Evolutionary conservation across 225 moss, liverwort and hornwort species (phyloP), one percentile per base, ranked within the genome.

Genomic region (Takakia lepidozioides): DNA sequence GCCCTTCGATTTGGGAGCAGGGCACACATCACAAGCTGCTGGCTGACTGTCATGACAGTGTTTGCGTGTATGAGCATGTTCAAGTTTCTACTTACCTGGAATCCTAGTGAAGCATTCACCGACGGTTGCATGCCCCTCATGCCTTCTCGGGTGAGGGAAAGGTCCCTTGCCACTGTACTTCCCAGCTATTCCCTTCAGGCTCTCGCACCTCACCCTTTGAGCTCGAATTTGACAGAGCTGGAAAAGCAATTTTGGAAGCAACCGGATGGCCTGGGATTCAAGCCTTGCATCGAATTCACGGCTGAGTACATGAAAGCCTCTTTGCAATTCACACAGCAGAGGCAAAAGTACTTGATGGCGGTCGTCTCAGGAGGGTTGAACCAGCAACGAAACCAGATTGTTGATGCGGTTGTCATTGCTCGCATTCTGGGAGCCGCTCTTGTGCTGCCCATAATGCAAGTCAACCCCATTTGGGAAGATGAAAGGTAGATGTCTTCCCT

Each of bases 301-400:
- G 15, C 28, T 1, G 61, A 44, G 44, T 84, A 69, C 9, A 27
- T 25, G 20, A 5, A 38, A 0, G 67, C 64, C 10, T 66, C 72
- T 0, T 27, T 2, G 17, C 19, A 10, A 1, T 44, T 60, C 38
- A 49, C 69, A 18, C 16, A 30, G 9, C 61, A 67, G 18, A 36
- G 72, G 64, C 67, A 68, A 26, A 77, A 62, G 59, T 81, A 74
- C 26, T 21, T 85, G 36, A 52, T 80, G 13, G 81, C 76, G 61
- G 84, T 81, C 20, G 86, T 79, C 18, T 42, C 57, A 0, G 86
- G 86, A 2, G 86, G 86, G 1, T 10, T 86, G 43, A 86, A 86
- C 22, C 86, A 82, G 64, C 82, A 86, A 52, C 75, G 79, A 2
- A 79, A 73, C 48, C 86, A 86, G 55, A 86, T 86, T 14, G 86